Base-by-base conservation (phyloP, 768 basidiomycete species). In the Tulasnella sp. region DNA sequence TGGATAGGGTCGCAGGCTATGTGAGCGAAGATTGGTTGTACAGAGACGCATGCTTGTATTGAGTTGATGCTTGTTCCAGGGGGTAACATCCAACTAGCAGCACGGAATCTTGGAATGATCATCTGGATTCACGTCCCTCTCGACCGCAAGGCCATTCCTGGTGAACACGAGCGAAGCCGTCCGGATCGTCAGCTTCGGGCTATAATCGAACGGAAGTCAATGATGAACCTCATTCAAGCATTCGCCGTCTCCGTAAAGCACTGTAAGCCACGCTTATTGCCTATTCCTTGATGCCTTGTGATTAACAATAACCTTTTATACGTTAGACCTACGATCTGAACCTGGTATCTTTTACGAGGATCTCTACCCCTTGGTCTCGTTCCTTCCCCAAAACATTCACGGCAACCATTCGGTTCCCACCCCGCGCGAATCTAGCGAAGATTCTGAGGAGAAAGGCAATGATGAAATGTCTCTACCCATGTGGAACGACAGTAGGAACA, bases 311-410 rank as follows among this genome's bases (percentile, higher is more conserved):
- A 19, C 25, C 19, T 45, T 4, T 46, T 29, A 11, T 29, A 43
- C 12, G 5, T 45, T 30, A 70, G 60, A 59, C 67, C 77, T 88
- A 11, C 80, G 85, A 38, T 80, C 77, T 5, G 86, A 87, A 67
- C 69, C 75, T 12, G 84, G 86, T 1, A 76, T 83, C 4, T 89
- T 81, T 71, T 87, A 85, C 66, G 75, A 83, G 42, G 85, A 87
- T 65, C 75, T 87, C 22, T 89, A 83, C 65, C 80, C 81, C 10
- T 73, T 87, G 49, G 74, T 87, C 55, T 80, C 76, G 64, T 80
- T 81, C 71, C 76, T 86, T 1, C 85, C 84, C 5, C 78, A 79
- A 25, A 80, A 80, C 63, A 75, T 76, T 17, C 70, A 62, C 55
- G 54, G 54, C 57, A 61, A 67, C 30, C 10, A 53, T 2, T 62